Percentiles rank a stretch among this genome's conserved stretches.
Evolutionary conservation across 108 stramenopile species (phyloP).

Genomic region (Nitzschia sp.): DNA sequence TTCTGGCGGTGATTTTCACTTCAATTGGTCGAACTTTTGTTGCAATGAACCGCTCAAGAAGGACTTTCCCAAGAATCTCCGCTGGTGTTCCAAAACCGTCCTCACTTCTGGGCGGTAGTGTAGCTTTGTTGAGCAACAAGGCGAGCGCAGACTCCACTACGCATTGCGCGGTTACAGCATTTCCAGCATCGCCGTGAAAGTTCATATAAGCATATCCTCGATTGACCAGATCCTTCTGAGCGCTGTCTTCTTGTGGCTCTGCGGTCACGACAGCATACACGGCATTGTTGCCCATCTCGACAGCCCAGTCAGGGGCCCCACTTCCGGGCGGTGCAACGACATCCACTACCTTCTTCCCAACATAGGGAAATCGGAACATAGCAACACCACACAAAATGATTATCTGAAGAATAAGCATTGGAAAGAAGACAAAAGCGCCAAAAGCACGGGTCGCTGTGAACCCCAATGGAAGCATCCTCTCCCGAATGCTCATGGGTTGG

Average conservation of each 20-base stretch:
- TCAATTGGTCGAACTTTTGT: conserved; percentile 33
- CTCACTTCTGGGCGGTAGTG: conserved; percentile 31
- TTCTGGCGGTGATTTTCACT: conserved; percentile 1
- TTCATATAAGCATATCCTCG: conserved; percentile 30
- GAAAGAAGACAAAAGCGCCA: conserved; percentile 31
- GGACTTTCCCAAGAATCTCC: conserved; percentile 34
- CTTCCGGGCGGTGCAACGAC: conserved; percentile 37
- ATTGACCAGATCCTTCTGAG: conserved; percentile 5
- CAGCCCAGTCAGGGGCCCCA: conserved; percentile 34
- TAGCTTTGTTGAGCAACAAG: conserved; percentile 27
- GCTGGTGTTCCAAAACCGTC: conserved; percentile 61
- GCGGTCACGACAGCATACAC: conserved; percentile 39
- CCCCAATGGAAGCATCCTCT: conserved; percentile 44
- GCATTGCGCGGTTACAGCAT: conserved; percentile 47
- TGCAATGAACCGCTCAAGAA: conserved; percentile 28
- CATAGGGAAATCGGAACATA: conserved; percentile 23
- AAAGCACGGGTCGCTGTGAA: conserved; percentile 10
- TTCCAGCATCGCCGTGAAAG: conserved; percentile 50
- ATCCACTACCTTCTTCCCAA: conserved; percentile 25
- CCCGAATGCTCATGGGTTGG: conserved; percentile 25
- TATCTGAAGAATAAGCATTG: conserved; percentile 19
- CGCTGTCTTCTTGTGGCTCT: not conserved
- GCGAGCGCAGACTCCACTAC: conserved; percentile 41
- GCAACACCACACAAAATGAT: conserved; percentile 1
- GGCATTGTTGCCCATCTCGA: conserved; percentile 19